Base-by-base conservation (phyloP, 2,329 filamentous ascomycete genomes). In the Chaetomiaceae sp. region DNA sequence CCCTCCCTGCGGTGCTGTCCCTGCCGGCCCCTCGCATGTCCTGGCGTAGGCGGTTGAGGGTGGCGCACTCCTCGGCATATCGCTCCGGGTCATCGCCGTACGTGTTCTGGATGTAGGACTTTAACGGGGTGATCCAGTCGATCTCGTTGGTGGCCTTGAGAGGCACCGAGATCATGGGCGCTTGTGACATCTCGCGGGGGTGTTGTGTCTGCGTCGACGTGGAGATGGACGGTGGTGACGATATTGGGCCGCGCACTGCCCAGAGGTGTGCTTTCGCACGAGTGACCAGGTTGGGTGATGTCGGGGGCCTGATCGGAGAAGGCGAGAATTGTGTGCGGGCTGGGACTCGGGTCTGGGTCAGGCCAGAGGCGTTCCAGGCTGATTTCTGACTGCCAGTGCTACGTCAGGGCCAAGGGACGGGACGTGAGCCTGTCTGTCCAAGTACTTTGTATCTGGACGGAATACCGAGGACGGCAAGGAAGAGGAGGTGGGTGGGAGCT, bases 1-100 rank as follows among this genome's bases (percentile, higher is more conserved):
- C 93, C 63, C 93, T 77, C 42, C 93, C 93, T 5, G 91, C 88
- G 19, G 89, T 93, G 70, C 90, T 97, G 67, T 99, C 93, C 71
- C 95, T 96, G 19, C 93, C 92, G 27, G 93, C 93, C 30, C 95
- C 93, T 66, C 95, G 83, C 89, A 99, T 96, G 67, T 99, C 95
- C 81, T 99, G 95, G 63, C 93, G 85, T 70, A 99, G 75, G 39
- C 93, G 84, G 73, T 97, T 95, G 68, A 99, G 82, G 33, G 90
- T 95, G 37, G 83, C 85, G 74, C 93, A 97, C 78, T 99, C 93
- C 70, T 97, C 90, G 47, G 85, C 82, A 74, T 99, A 99, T 62
- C 89, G 83, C 69, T 99, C 93, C 23, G 93, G 92, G 67, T 97
- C 92, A 70, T 99, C 93, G 67, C 91, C 91, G 68, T 99, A 96